phyloP scores from a whole-genome alignment of 345 rosid species.

The Dipteronia sinensis region DNA sequence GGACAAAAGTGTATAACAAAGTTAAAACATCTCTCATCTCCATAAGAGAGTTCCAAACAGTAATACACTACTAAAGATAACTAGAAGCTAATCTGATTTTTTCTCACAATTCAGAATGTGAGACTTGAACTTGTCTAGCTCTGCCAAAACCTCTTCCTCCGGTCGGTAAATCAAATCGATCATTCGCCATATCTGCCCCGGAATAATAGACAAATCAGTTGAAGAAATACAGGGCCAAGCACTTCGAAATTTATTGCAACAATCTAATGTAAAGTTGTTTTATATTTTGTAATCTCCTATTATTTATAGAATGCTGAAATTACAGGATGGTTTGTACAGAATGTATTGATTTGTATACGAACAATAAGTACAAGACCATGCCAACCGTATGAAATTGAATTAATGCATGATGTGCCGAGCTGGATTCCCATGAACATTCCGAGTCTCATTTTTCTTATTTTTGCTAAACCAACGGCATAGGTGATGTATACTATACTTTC shows the following conservation, averaged over 20 bases:
- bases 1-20: neutral
- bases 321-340: no score
- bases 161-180: constrained; percentile 62
- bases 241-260: neutral
- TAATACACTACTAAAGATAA: no score
- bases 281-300: no score
- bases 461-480: neutral
- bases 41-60: neutral
- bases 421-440: neutral
- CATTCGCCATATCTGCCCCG: constrained; percentile 70
- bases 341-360: neutral
- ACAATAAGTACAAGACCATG: neutral
- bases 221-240: neutral
- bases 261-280: neutral
- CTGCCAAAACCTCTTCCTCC: constrained; percentile 58
- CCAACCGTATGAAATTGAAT: neutral
- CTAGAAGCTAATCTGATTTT: constrained; percentile 6
- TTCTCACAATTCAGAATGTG: constrained; percentile 41
- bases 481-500: neutral
- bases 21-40: neutral
- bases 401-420: neutral
- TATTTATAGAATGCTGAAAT: no score
- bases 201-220: neutral
- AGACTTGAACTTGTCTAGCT: constrained; percentile 51
- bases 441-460: neutral